These are phyloP conservation scores for rapeseed (Brassica napus) DNA, from an alignment of 345 rosid genomes.

Conservation along the genomic window DNA sequence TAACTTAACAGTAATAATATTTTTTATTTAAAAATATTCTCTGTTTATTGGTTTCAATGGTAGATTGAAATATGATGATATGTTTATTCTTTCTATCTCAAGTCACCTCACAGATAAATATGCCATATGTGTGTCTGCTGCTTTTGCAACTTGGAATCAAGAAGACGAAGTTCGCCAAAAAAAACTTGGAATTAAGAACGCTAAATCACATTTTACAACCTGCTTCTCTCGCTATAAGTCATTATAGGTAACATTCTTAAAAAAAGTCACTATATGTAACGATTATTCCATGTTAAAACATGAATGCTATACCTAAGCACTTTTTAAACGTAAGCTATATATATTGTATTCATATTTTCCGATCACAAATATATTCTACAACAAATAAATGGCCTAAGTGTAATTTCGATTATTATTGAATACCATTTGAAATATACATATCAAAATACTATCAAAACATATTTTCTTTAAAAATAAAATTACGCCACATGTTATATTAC, in stretches of 20 bases:
- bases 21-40: not conserved
- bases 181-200: not conserved
- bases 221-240: not conserved
- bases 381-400: not conserved
- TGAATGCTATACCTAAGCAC: not conserved
- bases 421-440: not conserved
- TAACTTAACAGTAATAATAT: not conserved
- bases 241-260: too few species aligned
- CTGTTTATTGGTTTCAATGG: not conserved
- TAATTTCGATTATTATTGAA: not conserved
- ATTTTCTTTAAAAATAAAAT: not conserved
- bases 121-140: not conserved
- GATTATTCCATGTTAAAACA: not conserved
- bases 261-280: not conserved
- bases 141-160: not conserved
- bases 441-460: not conserved
- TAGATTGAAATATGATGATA: not conserved
- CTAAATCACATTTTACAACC: not conserved
- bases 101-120: conserved; percentile 1
- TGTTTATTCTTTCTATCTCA: conserved; percentile 1
- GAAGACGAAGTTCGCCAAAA: not conserved
- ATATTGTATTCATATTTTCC: not conserved
- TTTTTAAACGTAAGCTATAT: not conserved
- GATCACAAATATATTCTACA: not conserved
- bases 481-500: not conserved